Base-by-base conservation (phyloP, 345 rosid genomes). In the Arabis hirsuta region DNA sequence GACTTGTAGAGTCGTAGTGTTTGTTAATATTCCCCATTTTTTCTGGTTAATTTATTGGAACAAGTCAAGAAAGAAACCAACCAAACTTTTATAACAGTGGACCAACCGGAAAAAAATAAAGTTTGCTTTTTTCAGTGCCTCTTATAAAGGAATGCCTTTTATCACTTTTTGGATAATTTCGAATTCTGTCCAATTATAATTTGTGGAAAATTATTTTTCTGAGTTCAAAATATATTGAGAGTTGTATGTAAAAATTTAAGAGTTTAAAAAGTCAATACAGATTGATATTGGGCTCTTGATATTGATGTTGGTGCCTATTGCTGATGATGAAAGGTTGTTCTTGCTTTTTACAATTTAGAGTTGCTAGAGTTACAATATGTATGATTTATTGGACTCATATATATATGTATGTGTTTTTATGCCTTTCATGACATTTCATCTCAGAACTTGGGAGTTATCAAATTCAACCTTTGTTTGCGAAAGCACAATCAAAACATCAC, bases 121-220 rank as follows among this genome's bases (percentile, higher is more conserved):
- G 20, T 2, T 53, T 58, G 69, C 56, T 52, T 36, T 61, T 67
- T 24, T 41, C 31, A 66, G 45, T 58, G 73, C 26, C 48, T 34
- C 56, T 20, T 16, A 16, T 9, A 46, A 36, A 24, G 39, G 34
- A 47, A 34, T 41, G 52, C 5, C 12, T 50, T 60, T 71, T 41
- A 63, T 16, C 48, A 55, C 41, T 65, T 65, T 73, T 58, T 56
- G 71, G 59, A 72, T 73, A 73, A 63, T 5, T 36, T 38, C 36
- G 12, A 10, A 43, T 27, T 12, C 20, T 64, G 42, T 38, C 41
- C 45, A 63, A 2, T 38, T 32, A 1, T 11, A 4, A 32, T 38
- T 34, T 44, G 10, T 62, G 10, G 24, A 8, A 43, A 38, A 16
- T 9, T 32, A 12, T 11, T 9, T 11, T 34, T 20, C 6, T 9